Base-by-base conservation (phyloP, 768 basidiomycete species). In the Leucocoprinus birnbaumii region DNA sequence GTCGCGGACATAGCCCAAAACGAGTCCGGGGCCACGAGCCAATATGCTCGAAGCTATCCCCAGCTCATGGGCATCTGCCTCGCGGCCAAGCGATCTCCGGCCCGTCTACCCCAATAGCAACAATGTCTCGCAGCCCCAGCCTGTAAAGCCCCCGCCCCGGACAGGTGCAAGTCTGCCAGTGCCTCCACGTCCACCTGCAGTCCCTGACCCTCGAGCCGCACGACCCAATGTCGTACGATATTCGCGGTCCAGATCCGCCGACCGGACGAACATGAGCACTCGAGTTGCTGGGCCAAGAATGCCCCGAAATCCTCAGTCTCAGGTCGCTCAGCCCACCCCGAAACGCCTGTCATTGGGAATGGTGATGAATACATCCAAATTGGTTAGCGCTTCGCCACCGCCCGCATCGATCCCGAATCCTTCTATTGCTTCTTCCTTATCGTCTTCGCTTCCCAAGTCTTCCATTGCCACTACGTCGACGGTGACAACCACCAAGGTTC, bases 1-100 rank as follows among this genome's bases (percentile, higher is more conserved):
- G n/a, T n/a, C n/a, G n/a, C n/a, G n/a, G n/a, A n/a, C n/a, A n/a
- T n/a, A n/a, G 13, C 38, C 47, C 10, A 49, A 43, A 21, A 48
- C 53, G 8, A 41, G 34, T 31, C 46, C 46, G 2, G 46, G 46
- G 11, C 47, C 54, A 11, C 25, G 54, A 6, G 9, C 26, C 3
- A 55, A 53, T 25, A 35, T 11, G 21, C 48, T 55, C 13, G 54
- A 55, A 21, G 54, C 54, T 26, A 49, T 55, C 8, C 54, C 54
- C 24, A 43, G 35, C 24, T 55, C 54, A 6, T 55, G 54, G 54
- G 54, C 53, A 18, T 55, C 53, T 40, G 53, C 54, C 24, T 55
- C 54, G 3, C 38, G 47, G 37, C 54, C 54, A 2, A 55, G 54
- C 27, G 54, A 55, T 48, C 24, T 55, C 7, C 54, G 54, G 16